These are phyloP conservation scores for Fusarium beomiforme DNA, from an alignment of 2,329 filamentous ascomycete genomes.

Conservation along the genomic window DNA sequence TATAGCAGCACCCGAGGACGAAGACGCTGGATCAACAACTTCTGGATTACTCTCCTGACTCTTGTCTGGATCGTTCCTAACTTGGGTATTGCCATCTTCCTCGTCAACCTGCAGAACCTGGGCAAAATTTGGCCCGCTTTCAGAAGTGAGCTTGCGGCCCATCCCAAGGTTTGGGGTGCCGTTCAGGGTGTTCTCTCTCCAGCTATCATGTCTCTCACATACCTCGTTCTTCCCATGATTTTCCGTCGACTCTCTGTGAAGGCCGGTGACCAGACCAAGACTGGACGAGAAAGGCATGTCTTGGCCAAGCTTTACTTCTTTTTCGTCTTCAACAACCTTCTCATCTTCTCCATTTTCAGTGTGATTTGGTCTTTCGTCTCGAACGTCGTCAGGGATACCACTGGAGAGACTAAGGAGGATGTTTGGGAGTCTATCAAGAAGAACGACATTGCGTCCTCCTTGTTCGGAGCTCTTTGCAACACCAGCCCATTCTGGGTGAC, in stretches of 20 bases:
- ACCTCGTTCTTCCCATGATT: conserved; percentile 87
- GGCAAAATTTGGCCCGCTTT: conserved; percentile 84
- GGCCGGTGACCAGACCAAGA: conserved; percentile 91
- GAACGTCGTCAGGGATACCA: conserved; percentile 66
- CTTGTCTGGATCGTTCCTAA: conserved; percentile 91
- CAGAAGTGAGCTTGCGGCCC: conserved; percentile 66
- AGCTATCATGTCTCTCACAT: conserved; percentile 86
- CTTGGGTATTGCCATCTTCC: conserved; percentile 91
- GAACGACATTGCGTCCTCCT: conserved; percentile 67
- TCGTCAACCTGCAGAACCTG: conserved; percentile 85
- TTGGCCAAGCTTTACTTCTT: conserved; percentile 91
- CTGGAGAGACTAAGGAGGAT: conserved; percentile 61
- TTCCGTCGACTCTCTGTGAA: conserved; percentile 87
- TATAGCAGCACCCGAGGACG: conserved; percentile 74
- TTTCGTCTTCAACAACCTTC: conserved; percentile 96
- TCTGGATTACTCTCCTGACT: conserved; percentile 86
- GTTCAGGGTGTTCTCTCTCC: conserved; percentile 93
- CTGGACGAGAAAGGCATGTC: conserved; percentile 90
- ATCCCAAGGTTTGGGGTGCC: conserved; percentile 80
- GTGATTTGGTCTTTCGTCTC: conserved; percentile 80
- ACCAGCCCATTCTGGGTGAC: conserved; percentile 95
- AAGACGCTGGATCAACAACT: conserved; percentile 79
- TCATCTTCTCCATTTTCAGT: conserved; percentile 94
- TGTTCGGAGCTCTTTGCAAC: conserved; percentile 80
- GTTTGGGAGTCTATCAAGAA: conserved; percentile 76